A percentile compares a stretch with the other conserved stretches of the same genome.
Evolutionary conservation across 495 filamentous ascomycete genomes (phyloP).

Genomic region (Lophiotrema nucula): DNA sequence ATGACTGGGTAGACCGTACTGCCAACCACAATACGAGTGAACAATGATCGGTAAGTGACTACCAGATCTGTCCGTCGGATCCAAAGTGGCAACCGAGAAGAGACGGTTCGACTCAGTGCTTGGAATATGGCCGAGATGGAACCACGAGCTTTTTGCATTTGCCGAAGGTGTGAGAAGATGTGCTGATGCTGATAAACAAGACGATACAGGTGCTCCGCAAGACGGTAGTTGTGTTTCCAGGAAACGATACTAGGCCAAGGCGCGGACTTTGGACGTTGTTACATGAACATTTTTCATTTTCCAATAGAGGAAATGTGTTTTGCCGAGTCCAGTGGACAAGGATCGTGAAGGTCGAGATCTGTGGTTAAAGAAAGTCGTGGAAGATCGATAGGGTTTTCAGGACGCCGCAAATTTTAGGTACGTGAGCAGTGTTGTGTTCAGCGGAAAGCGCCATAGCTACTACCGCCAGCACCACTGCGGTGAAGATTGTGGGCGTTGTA

Average conservation of each 20-base stretch:
- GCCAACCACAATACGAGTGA: not conserved
- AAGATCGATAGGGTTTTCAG: not conserved
- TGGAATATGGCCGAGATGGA: conserved; percentile 17
- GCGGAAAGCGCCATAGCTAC: conserved; percentile 25
- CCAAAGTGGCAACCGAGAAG: conserved; percentile 15
- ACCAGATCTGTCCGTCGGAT: conserved; percentile 20
- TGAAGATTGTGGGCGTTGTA: conserved; percentile 52
- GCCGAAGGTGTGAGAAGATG: conserved; percentile 15
- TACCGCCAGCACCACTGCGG: conserved; percentile 16
- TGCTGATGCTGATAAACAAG: conserved; percentile 30
- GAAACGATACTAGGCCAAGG: conserved; percentile 16
- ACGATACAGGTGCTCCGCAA: conserved; percentile 2
- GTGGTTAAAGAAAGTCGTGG: not conserved
- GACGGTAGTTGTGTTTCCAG: conserved; percentile 5
- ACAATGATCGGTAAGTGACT: not conserved
- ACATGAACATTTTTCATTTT: conserved; percentile 7
- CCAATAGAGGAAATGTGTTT: conserved; percentile 9
- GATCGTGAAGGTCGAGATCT: not conserved
- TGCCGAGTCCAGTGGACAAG: not conserved
- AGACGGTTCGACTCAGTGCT: conserved; percentile 16
- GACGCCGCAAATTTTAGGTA: not conserved
- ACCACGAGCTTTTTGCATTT: conserved; percentile 3
- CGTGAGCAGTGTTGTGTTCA: conserved; percentile 6
- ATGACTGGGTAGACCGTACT: not conserved
- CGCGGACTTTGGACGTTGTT: not conserved